phyloP scores from a whole-genome alignment of 2,329 filamentous ascomycete genomes.

The Shiraia sp. region DNA sequence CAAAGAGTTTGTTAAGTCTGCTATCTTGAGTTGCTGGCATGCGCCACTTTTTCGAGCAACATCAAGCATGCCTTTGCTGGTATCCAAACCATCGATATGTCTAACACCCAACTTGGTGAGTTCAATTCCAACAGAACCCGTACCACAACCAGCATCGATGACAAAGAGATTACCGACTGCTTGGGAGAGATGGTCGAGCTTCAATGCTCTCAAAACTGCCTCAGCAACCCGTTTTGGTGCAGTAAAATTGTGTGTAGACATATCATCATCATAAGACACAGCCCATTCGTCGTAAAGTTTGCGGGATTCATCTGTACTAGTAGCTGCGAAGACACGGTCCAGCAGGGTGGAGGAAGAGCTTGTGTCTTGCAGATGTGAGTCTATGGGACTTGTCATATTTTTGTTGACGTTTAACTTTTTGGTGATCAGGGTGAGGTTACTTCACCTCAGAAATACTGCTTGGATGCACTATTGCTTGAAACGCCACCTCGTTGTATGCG shows the following conservation, averaged over 20 bases:
- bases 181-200: slow-evolving; percentile 16
- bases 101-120: slow-evolving; percentile 50
- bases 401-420: too few relatives aligned
- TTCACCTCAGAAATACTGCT: too few relatives aligned
- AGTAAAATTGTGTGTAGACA: slow-evolving; percentile 47
- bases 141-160: slow-evolving; percentile 62
- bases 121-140: slow-evolving; percentile 56
- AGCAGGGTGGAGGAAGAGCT: slow-evolving; percentile 21
- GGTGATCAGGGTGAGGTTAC: too few relatives aligned
- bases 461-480: too few relatives aligned
- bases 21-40: slow-evolving; percentile 52
- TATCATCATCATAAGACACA: slow-evolving; percentile 49
- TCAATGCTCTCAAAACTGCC: slow-evolving; percentile 17
- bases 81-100: slow-evolving; percentile 58
- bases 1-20: slow-evolving; percentile 54
- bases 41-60: slow-evolving; percentile 54
- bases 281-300: slow-evolving; percentile 54
- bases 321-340: slow-evolving; percentile 44
- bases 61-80: slow-evolving; percentile 58
- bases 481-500: too few relatives aligned
- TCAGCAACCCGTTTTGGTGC: slow-evolving; percentile 46
- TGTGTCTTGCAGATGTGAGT: neutral
- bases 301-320: slow-evolving; percentile 43
- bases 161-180: slow-evolving; percentile 39
- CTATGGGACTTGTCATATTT: too few relatives aligned